Evolutionary conservation across 495 filamentous ascomycete genomes (phyloP), one percentile per base, ranked within the genome.

Genomic region (Penicillium fimorum): DNA sequence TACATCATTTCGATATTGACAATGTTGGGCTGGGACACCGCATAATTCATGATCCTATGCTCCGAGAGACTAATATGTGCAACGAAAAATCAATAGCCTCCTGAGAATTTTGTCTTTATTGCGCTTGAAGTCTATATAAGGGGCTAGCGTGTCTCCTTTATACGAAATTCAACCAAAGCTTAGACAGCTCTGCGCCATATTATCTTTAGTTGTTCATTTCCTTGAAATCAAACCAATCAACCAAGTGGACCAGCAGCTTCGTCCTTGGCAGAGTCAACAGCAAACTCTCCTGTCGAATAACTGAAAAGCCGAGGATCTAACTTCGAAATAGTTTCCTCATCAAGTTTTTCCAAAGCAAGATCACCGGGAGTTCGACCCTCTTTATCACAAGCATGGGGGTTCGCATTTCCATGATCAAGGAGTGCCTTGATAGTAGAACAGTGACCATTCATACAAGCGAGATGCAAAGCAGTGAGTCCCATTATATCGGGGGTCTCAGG

Each of bases 31-130:
- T 18, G 15, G 43, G 45, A 27, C 12, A 7, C 22, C 17, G 35
- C 44, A 56, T 49, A 56, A 49, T 47, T 47, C 35, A 56, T 56
- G 46, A 56, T 56, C 29, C 35, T 35, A 49, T 49, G 44, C 22
- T 29, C 53, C 15, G 43, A 37, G 32, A 47, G 43, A 24, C 41
- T 44, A 15, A 52, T 52, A 22, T 35, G 9, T 40, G 53, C 42
- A 55, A 47, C n/a, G 30, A 37, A n/a, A 25, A 45, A 53, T 17
- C 10, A 47, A 27, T 17, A 24, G 13, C 35, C n/a, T 17, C 10
- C 29, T 12, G 9, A 13, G 24, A 27, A 10, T n/a, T n/a, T 29
- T 3, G 20, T 52, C 18, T 8, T 10, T 2, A 24, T 37, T 8
- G 17, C 29, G 22, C 15, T 4, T 47, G 5, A 9, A 29, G 5